Evolutionary conservation across 2,329 filamentous ascomycete genomes (phyloP).

Genomic region (Rhynchosporium graminicola): DNA sequence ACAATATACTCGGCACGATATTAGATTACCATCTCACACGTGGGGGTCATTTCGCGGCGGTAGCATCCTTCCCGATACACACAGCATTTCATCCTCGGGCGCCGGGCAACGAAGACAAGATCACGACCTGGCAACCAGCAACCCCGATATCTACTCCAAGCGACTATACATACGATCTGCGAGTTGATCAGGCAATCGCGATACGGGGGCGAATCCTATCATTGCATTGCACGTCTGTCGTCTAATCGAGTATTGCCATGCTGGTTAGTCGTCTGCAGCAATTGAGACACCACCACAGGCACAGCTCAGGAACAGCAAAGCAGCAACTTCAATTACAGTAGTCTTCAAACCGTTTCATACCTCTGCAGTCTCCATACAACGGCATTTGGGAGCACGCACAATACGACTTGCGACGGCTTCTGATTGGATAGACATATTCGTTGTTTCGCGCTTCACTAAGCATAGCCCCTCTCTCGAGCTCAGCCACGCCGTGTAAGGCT

Average conservation of each 20-base stretch:
- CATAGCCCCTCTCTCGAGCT: slow-evolving; percentile 38
- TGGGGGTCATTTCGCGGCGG: slow-evolving; percentile 4
- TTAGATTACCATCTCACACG: neutral
- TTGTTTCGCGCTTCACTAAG: slow-evolving; percentile 30
- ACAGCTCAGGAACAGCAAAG: slow-evolving; percentile 25
- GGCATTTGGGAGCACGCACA: slow-evolving; percentile 16
- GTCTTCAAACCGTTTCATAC: slow-evolving; percentile 23
- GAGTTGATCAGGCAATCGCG: slow-evolving; percentile 6
- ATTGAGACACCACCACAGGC: slow-evolving; percentile 11
- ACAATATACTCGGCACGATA: neutral
- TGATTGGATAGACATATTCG: slow-evolving; percentile 25
- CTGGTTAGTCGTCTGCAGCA: slow-evolving; percentile 5
- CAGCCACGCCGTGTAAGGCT: slow-evolving; percentile 37
- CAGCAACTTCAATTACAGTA: slow-evolving; percentile 20
- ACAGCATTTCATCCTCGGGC: neutral
- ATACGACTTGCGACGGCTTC: slow-evolving; percentile 17
- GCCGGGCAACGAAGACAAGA: slow-evolving; percentile 1
- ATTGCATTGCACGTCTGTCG: slow-evolving; percentile 6
- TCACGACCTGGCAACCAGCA: neutral
- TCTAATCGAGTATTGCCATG: neutral
- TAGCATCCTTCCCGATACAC: neutral
- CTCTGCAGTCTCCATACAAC: slow-evolving; percentile 9
- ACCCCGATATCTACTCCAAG: neutral
- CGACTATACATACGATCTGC: slow-evolving; percentile 4
- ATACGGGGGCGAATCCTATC: slow-evolving; percentile 2